phyloP scores from a whole-genome alignment of 768 basidiomycete species.

The Trichaptum fuscoviolaceum region DNA sequence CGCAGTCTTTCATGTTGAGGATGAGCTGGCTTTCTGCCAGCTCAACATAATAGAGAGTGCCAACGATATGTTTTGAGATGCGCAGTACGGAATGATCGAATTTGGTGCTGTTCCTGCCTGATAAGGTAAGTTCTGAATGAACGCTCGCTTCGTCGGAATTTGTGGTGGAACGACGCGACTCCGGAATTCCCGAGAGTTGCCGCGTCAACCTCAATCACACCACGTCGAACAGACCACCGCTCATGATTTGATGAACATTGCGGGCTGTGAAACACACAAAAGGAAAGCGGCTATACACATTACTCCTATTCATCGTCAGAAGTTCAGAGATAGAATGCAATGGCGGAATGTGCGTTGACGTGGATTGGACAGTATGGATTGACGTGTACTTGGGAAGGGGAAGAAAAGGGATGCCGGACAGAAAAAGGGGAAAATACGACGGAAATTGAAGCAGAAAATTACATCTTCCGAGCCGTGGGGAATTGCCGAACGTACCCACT shows the following conservation, averaged over 20 bases:
- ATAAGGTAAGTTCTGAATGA: background rate
- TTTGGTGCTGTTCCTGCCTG: background rate
- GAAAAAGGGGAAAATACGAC: background rate
- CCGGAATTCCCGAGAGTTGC: background rate
- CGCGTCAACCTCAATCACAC: background rate
- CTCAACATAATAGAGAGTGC: too few species aligned
- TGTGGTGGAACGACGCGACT: background rate
- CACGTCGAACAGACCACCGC: background rate
- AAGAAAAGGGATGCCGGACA: background rate
- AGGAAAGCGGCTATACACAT: background rate
- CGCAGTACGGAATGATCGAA: background rate
- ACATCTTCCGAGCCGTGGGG: background rate
- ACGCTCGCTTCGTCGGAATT: background rate
- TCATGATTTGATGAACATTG: background rate
- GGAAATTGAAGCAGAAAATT: background rate
- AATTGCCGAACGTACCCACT: constrained; percentile 1
- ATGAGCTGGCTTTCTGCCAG: too few species aligned
- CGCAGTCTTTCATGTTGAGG: too few species aligned
- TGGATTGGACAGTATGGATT: background rate
- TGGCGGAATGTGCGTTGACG: background rate
- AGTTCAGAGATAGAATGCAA: background rate
- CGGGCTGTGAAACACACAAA: background rate
- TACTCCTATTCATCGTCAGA: background rate
- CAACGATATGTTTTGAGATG: too few species aligned
- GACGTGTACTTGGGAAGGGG: background rate